Evolutionary conservation across 1,284 basidiomycete genomes (phyloP), one percentile per base, ranked within the genome.

Genomic region (Fomitopsis betulina): DNA sequence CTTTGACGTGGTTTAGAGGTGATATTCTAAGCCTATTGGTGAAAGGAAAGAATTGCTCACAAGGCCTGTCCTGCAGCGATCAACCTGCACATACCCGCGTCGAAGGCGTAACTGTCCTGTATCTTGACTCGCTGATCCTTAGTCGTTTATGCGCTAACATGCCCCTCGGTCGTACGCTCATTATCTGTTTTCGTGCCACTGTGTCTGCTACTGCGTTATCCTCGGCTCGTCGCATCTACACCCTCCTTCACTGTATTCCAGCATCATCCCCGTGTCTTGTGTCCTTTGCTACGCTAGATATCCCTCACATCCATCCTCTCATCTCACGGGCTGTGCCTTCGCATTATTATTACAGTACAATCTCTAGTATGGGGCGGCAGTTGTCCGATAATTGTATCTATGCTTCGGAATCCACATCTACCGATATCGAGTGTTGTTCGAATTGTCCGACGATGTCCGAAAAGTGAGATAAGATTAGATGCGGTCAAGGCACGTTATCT

Each of bases 1-100:
- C 92, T 32, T 72, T 94, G 67, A 93, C 88, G 64, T 96, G 94
- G 94, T 94, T 89, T 76, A 82, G 91, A 84, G 91, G 91, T 91
- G 68, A 62, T 81, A 39, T 7, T 32, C 39, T 35, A 27, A 25
- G 13, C 13, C 13, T 17, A 32, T 56, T 39, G 35, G 51, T 51
- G 19, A 25, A 13, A 19, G 13, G n/a, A 37, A 19, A 17, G n/a
- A 37, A 4, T 17, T 3, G 5, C 58, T 62, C 47, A 62, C 56
- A 2, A 21, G 13, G 35, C 8, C 38, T 17, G 62, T 32, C 40
- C 21, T 19, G 2, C 43, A 85, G 84, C 84, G 50, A 86, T 86
- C 66, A 86, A 86, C 66, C 75, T 85, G 62, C 80, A 86, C 63
- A 85, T 86, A 57, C 84, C 84, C 56, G 72, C 77, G 56, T 79